phyloP scores from a whole-genome alignment of 1,284 basidiomycete species.

The Cryptococcus jaspeensis region DNA sequence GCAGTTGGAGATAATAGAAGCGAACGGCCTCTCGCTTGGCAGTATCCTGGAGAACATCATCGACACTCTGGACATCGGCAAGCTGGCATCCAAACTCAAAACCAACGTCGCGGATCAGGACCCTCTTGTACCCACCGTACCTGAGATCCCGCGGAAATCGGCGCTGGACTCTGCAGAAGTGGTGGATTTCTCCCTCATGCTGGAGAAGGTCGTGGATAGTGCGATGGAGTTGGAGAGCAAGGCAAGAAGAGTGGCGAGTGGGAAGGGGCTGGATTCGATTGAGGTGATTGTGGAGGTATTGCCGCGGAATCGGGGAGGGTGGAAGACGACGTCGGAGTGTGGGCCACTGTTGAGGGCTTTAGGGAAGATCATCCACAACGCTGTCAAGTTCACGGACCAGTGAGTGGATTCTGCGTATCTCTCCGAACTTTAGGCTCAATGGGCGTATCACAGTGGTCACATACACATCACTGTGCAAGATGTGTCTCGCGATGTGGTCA shows the following conservation, averaged over 20 bases:
- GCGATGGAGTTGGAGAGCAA: slow-evolving; percentile 29
- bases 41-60: slow-evolving; percentile 50
- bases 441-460: slow-evolving; percentile 18
- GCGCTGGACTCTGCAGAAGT: background rate
- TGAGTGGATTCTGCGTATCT: slow-evolving; percentile 1
- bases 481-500: slow-evolving; percentile 28
- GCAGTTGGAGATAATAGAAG: slow-evolving; percentile 48
- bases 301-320: slow-evolving; percentile 34
- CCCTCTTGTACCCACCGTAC: background rate
- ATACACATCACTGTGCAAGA: slow-evolving; percentile 41
- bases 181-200: slow-evolving; percentile 18
- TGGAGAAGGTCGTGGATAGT: slow-evolving; percentile 33
- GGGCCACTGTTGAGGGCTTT: slow-evolving; percentile 31
- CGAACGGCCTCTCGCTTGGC: slow-evolving; percentile 44
- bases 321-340: slow-evolving; percentile 25
- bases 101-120: no score
- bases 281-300: slow-evolving; percentile 43
- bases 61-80: slow-evolving; percentile 32
- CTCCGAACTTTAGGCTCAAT: background rate
- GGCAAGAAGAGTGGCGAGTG: slow-evolving; percentile 26
- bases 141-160: background rate
- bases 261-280: slow-evolving; percentile 27
- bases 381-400: slow-evolving; percentile 37
- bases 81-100: slow-evolving; percentile 7
- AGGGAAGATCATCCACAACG: slow-evolving; percentile 36